phyloP scores from a whole-genome alignment of 768 basidiomycete species.

The Gloeophyllum trabeum region DNA sequence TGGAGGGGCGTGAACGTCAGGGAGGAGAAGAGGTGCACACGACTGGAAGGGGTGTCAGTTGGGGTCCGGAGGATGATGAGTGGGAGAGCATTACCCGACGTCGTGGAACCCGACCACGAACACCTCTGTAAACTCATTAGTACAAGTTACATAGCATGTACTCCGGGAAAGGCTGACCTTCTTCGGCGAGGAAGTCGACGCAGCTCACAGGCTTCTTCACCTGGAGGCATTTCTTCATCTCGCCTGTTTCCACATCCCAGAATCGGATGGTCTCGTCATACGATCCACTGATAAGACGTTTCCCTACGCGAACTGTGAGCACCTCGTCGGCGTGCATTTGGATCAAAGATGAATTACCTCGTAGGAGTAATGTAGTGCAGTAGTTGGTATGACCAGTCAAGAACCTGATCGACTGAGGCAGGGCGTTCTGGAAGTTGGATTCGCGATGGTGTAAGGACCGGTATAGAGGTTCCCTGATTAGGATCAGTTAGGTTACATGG shows the following conservation, averaged over 20 bases:
- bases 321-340: not conserved
- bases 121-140: constrained; percentile 70
- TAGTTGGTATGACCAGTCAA: constrained; percentile 80
- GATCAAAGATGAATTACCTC: constrained; percentile 21
- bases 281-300: constrained; percentile 78
- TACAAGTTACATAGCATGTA: not conserved
- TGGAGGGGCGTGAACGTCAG: constrained; percentile 77
- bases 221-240: constrained; percentile 62
- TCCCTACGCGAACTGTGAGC: constrained; percentile 25
- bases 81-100: constrained; percentile 45
- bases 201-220: constrained; percentile 90
- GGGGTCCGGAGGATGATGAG: not conserved
- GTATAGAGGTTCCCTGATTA: constrained; percentile 53
- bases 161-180: constrained; percentile 34
- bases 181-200: constrained; percentile 75
- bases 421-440: constrained; percentile 65
- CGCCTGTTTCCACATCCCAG: constrained; percentile 70
- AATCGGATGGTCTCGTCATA: constrained; percentile 90
- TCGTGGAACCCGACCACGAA: constrained; percentile 92
- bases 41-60: constrained; percentile 27
- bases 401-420: constrained; percentile 71
- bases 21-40: constrained; percentile 82
- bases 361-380: constrained; percentile 69
- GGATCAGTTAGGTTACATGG: not conserved
- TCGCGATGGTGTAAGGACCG: constrained; percentile 78